phyloP scores from a whole-genome alignment of 768 basidiomycete genomes.

The Lyophyllum shimeji region DNA sequence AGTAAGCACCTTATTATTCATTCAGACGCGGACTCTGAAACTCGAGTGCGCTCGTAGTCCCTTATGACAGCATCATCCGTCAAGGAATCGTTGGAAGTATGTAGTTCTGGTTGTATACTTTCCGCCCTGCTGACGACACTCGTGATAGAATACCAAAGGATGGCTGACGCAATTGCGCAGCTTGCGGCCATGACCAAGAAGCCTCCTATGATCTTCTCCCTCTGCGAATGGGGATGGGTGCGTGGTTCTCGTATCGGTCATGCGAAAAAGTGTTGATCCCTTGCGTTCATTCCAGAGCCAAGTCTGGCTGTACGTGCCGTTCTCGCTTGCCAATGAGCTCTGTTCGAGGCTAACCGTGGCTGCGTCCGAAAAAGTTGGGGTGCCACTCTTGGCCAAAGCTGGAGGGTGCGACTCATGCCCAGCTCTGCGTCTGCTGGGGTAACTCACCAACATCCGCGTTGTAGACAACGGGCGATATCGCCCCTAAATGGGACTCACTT shows the following conservation, averaged over 20 bases:
- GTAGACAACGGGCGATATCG: slow-evolving; percentile 55
- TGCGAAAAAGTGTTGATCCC: background rate
- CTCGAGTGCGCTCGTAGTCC: slow-evolving; percentile 33
- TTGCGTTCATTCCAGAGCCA: slow-evolving; percentile 39
- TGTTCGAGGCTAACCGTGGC: background rate
- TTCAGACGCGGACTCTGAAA: background rate
- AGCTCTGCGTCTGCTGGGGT: background rate
- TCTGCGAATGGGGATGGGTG: slow-evolving; percentile 70
- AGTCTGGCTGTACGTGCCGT: slow-evolving; percentile 44
- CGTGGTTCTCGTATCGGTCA: slow-evolving; percentile 13
- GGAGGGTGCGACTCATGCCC: slow-evolving; percentile 35
- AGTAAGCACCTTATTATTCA: slow-evolving; percentile 33
- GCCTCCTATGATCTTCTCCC: slow-evolving; percentile 52
- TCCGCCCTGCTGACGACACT: background rate
- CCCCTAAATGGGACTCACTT: slow-evolving; percentile 53
- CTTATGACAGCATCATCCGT: slow-evolving; percentile 56
- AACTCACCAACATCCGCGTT: slow-evolving; percentile 4
- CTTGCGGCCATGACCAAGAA: slow-evolving; percentile 45
- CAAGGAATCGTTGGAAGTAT: slow-evolving; percentile 54
- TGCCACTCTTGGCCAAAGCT: slow-evolving; percentile 59
- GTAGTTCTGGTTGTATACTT: slow-evolving; percentile 18
- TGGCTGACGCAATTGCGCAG: slow-evolving; percentile 57
- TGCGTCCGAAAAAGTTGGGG: slow-evolving; percentile 41
- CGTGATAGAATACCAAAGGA: slow-evolving; percentile 45
- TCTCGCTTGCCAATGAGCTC: too few relatives aligned